These are phyloP conservation scores for Phallus indusiatus DNA, from an alignment of 768 basidiomycete species.

Conservation along the genomic window DNA sequence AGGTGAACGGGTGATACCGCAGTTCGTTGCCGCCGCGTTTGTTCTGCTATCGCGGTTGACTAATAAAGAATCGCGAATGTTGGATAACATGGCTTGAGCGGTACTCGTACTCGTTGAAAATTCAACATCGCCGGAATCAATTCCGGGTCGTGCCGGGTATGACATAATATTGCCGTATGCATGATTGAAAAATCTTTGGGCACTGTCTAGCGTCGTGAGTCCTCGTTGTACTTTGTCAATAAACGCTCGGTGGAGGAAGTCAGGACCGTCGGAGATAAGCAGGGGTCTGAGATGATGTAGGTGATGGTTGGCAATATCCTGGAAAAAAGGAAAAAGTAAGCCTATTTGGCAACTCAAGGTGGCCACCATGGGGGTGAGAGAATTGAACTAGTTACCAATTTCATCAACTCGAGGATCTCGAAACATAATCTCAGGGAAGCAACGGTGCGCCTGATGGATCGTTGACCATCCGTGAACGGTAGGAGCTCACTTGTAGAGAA, in stretches of 20 bases:
- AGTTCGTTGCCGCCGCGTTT: too few species aligned
- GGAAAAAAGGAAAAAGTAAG: conserved; percentile 15
- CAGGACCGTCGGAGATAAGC: conserved; percentile 68
- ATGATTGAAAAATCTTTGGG: conserved; percentile 11
- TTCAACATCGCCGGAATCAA: conserved; percentile 54
- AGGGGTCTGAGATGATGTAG: conserved; percentile 88
- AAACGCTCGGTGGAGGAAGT: conserved; percentile 74
- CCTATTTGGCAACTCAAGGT: conserved; percentile 12
- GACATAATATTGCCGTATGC: conserved; percentile 33
- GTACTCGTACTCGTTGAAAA: conserved; percentile 20
- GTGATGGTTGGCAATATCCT: conserved; percentile 98
- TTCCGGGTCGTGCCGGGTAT: conserved; percentile 28
- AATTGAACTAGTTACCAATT: conserved; percentile 52
- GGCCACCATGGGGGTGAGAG: conserved; percentile 6
- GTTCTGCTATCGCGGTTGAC: too few species aligned
- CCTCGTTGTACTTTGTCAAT: conserved; percentile 41
- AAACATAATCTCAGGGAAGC: conserved; percentile 73
- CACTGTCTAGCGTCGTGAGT: conserved; percentile 13
- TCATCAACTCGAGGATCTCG: conserved; percentile 92
- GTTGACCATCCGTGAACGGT: conserved; percentile 43
- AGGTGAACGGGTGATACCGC: background rate
- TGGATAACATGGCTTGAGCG: background rate
- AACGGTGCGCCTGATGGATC: conserved; percentile 29
- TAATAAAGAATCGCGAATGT: background rate
- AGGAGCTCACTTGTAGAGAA: background rate